These are phyloP conservation scores for Rossbeevera mucosa DNA, from an alignment of 768 basidiomycete species.

Conservation along the genomic window DNA sequence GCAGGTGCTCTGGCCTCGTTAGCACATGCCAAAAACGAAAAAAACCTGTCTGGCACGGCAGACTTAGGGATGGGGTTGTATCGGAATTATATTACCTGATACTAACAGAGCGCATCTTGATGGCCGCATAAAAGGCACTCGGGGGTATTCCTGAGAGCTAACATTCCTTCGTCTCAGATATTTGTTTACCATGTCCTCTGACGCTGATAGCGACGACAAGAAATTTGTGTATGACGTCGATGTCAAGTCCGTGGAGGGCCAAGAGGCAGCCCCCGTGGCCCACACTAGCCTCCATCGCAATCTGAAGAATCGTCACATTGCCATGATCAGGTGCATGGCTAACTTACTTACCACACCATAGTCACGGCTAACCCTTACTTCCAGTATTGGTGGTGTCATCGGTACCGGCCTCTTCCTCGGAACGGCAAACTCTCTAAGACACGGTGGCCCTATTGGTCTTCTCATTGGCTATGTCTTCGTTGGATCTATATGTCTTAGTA, in stretches of 20 bases:
- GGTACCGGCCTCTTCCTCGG: conserved; percentile 39
- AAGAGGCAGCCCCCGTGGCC: background rate
- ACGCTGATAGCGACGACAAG: background rate
- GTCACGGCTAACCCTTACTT: background rate
- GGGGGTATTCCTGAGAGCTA: background rate
- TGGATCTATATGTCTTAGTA: conserved; percentile 35
- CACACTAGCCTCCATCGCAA: conserved; percentile 21
- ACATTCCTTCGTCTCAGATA: background rate
- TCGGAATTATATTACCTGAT: background rate
- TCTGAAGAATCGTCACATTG: conserved; percentile 33
- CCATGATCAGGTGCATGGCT: conserved; percentile 30
- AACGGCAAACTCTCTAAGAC: conserved; percentile 30
- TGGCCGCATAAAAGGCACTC: background rate
- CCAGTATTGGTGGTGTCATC: conserved; percentile 36
- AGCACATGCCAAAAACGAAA: background rate
- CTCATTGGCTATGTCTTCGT: conserved; percentile 39
- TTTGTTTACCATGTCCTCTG: conserved; percentile 7
- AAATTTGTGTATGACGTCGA: background rate
- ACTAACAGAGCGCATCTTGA: background rate
- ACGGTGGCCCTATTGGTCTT: conserved; percentile 45
- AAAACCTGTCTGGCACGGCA: background rate
- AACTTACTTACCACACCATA: no score
- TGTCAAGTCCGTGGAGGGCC: conserved; percentile 9
- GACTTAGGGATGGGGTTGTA: background rate
- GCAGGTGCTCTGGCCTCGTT: background rate